These are phyloP conservation scores for Fraxinus nigra DNA, from an alignment of 305 asterid genomes.

Conservation along the genomic window DNA sequence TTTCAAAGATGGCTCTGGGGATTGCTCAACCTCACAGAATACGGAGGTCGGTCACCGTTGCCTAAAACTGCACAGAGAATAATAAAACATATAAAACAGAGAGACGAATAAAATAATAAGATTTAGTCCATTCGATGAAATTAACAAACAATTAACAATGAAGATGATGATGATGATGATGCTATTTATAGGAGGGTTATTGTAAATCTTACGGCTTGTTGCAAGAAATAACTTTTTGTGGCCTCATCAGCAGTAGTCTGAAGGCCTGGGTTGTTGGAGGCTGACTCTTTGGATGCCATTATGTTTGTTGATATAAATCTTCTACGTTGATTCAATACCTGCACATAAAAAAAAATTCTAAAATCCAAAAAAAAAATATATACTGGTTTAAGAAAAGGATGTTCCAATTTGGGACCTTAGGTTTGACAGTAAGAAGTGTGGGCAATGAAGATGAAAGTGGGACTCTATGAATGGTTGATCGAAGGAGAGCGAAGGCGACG, in stretches of 20 bases:
- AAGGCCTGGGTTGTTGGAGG: slow-evolving; percentile 78
- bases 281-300: slow-evolving; percentile 71
- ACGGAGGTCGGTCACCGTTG: not conserved
- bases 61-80: too few relatives aligned
- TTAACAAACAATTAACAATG: not conserved
- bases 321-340: slow-evolving; percentile 43
- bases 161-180: not conserved
- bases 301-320: slow-evolving; percentile 34
- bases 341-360: slow-evolving; percentile 11
- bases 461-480: slow-evolving; percentile 30
- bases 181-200: not conserved
- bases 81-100: not conserved
- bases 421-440: slow-evolving; percentile 30
- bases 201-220: slow-evolving; percentile 63
- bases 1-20: not conserved
- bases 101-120: not conserved
- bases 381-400: not conserved
- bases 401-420: slow-evolving; percentile 36
- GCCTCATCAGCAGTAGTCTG: slow-evolving; percentile 61
- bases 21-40: not conserved
- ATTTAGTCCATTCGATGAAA: not conserved
- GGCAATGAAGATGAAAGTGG: slow-evolving; percentile 32
- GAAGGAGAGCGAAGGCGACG: slow-evolving; percentile 37
- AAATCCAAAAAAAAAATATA: not conserved
- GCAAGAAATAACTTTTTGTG: slow-evolving; percentile 80